phyloP scores from a whole-genome alignment of 2,329 filamentous ascomycete genomes.

The Aspergillus melleus region DNA sequence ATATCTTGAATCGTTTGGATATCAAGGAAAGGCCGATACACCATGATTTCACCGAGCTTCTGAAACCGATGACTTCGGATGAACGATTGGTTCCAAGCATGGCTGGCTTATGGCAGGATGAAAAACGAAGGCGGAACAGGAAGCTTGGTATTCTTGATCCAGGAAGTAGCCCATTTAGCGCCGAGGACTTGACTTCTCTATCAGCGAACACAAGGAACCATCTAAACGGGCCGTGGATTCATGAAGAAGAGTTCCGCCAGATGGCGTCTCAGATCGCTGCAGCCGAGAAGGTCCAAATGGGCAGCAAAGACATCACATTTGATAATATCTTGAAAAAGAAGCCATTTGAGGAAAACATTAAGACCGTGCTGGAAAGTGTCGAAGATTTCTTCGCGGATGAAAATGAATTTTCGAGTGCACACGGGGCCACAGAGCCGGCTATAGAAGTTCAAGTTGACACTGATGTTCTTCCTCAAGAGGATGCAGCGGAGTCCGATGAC shows the following conservation, averaged over 20 bases:
- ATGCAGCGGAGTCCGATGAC: conserved; percentile 48
- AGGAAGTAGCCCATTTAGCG: conserved; percentile 73
- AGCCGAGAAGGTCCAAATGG: conserved; percentile 59
- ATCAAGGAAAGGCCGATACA: conserved; percentile 77
- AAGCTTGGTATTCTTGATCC: conserved; percentile 65
- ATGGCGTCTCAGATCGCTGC: conserved; percentile 63
- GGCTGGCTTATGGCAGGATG: conserved; percentile 89
- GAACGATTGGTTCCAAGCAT: conserved; percentile 90
- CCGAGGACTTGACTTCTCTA: conserved; percentile 83
- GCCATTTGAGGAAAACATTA: conserved; percentile 61
- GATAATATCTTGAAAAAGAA: conserved; percentile 62
- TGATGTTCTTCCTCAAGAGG: conserved; percentile 64
- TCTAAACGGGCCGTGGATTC: conserved; percentile 81
- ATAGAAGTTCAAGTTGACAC: conserved; percentile 13
- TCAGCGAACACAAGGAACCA: conserved; percentile 76
- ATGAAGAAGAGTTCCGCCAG: conserved; percentile 78
- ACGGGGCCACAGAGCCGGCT: conserved; percentile 15
- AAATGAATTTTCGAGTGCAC: conserved; percentile 39
- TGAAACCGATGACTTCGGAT: conserved; percentile 62
- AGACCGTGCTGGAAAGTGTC: conserved; percentile 78
- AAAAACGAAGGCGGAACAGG: conserved; percentile 74
- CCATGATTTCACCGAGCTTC: conserved; percentile 78
- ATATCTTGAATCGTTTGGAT: conserved; percentile 80
- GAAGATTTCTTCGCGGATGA: conserved; percentile 80
- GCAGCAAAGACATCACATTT: conserved; percentile 54